Conservation (phyloP, 2,329 filamentous ascomycete genomes). For the Cladosporium halotolerans region DNA sequence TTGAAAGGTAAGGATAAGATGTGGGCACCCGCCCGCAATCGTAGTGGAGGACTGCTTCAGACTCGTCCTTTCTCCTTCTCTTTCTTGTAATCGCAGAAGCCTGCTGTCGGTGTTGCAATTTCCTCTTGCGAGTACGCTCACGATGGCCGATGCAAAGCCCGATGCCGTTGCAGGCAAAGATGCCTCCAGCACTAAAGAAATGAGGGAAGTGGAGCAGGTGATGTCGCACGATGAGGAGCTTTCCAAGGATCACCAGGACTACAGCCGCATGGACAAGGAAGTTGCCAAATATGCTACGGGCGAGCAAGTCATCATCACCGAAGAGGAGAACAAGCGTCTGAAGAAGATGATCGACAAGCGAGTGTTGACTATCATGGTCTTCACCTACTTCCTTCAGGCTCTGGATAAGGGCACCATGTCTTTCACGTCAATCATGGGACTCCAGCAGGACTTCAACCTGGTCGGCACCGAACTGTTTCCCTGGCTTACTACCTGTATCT, state of each 20-base stretch:
- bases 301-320: conserved; percentile 50
- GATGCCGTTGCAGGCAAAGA: conserved; percentile 8
- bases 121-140: neutral
- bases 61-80: neutral
- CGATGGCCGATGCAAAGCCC: conserved; percentile 1
- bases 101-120: too few species aligned
- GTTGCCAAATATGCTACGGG: conserved; percentile 62
- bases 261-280: conserved; percentile 60
- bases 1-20: conserved; percentile 1
- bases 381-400: conserved; percentile 66
- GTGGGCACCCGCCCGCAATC: conserved; percentile 6
- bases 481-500: conserved; percentile 70
- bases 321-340: conserved; percentile 55
- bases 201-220: conserved; percentile 43
- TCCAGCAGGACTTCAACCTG: conserved; percentile 44
- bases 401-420: conserved; percentile 63
- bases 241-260: conserved; percentile 50
- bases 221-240: conserved; percentile 38
- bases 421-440: conserved; percentile 58
- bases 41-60: neutral
- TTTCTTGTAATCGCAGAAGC: neutral
- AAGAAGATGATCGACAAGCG: conserved; percentile 61
- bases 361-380: conserved; percentile 63
- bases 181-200: conserved; percentile 12
- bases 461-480: conserved; percentile 48